Evolutionary conservation across 805 yeast genomes (phyloP).

Genomic region (Myxozyma monticola): DNA sequence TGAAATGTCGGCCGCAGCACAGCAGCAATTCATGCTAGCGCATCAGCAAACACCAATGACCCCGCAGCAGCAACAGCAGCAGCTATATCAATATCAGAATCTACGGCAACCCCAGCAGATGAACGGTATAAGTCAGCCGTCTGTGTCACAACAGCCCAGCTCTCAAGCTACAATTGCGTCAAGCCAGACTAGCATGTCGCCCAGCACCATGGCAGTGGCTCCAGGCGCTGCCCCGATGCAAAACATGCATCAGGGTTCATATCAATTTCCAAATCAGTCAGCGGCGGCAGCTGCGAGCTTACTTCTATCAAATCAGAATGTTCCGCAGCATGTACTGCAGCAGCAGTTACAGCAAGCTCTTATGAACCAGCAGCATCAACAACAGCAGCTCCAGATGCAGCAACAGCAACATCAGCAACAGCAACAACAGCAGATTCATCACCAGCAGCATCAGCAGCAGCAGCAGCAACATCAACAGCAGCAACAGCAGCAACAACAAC

Average conservation of each 20-base stretch:
- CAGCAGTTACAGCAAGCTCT: slow-evolving; percentile 23
- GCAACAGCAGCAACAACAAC: slow-evolving; percentile 9
- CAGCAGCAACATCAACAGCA: slow-evolving; percentile 1
- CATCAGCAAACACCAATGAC: slow-evolving; percentile 6
- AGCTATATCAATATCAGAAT: slow-evolving; percentile 11
- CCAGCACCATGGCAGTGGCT: not conserved
- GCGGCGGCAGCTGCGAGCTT: slow-evolving; percentile 6
- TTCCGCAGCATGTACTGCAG: slow-evolving; percentile 20
- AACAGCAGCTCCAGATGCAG: slow-evolving; percentile 9
- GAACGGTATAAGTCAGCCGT: slow-evolving; percentile 6
- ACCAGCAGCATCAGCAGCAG: slow-evolving; percentile 10
- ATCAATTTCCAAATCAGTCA: slow-evolving; percentile 12
- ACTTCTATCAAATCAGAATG: slow-evolving; percentile 14
- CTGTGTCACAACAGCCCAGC: not conserved
- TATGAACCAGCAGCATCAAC: slow-evolving; percentile 14
- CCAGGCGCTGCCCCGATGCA: not conserved
- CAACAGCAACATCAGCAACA: slow-evolving; percentile 13
- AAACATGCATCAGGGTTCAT: slow-evolving; percentile 1
- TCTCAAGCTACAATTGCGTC: not conserved
- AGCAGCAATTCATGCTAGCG: slow-evolving; percentile 1
- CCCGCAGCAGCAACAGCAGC: slow-evolving; percentile 7
- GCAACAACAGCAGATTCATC: slow-evolving; percentile 15
- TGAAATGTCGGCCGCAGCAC: slow-evolving; percentile 3
- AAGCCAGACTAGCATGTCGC: not conserved
- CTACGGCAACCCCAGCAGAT: slow-evolving; percentile 18